These are phyloP conservation scores for Fusarium sp. DNA, from an alignment of 2,329 filamentous ascomycete genomes.

Conservation along the genomic window DNA sequence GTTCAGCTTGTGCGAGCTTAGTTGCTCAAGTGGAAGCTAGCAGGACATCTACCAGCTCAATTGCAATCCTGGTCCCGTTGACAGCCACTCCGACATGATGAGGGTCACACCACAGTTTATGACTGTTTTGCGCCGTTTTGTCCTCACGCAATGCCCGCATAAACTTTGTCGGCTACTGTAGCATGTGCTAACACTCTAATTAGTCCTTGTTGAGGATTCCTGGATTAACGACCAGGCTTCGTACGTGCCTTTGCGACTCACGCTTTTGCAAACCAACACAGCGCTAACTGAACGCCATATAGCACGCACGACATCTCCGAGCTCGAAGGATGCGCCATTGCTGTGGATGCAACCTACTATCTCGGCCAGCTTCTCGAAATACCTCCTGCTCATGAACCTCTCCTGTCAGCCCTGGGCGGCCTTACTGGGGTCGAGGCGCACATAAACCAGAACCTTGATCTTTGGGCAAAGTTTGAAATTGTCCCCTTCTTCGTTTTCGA, in stretches of 20 bases:
- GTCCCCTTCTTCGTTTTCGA: constrained; percentile 93
- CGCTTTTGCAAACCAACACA: constrained; percentile 11
- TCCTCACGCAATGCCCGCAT: constrained; percentile 15
- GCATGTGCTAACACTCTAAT: constrained; percentile 39
- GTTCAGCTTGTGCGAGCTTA: constrained; percentile 22
- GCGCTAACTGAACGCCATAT: constrained; percentile 43
- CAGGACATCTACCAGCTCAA: constrained; percentile 36
- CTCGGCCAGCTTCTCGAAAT: constrained; percentile 83
- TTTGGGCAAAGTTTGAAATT: constrained; percentile 78
- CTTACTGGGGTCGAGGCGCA: constrained; percentile 83
- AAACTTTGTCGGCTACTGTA: constrained; percentile 1
- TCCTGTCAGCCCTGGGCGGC: constrained; percentile 91
- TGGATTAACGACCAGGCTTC: constrained; percentile 58
- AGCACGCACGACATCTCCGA: constrained; percentile 76
- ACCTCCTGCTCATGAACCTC: constrained; percentile 82
- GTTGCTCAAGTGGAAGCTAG: constrained; percentile 14
- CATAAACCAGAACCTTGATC: constrained; percentile 82
- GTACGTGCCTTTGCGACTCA: constrained; percentile 47
- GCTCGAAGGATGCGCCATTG: constrained; percentile 81
- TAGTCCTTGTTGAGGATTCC: constrained; percentile 58
- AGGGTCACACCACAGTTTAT: constrained; percentile 13
- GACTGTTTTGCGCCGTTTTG: constrained; percentile 14
- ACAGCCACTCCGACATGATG: constrained; percentile 18
- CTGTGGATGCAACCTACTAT: constrained; percentile 92
- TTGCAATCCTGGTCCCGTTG: constrained; percentile 38